Conservation (phyloP, 768 basidiomycete genomes). For the Leccinum uliginosum region DNA sequence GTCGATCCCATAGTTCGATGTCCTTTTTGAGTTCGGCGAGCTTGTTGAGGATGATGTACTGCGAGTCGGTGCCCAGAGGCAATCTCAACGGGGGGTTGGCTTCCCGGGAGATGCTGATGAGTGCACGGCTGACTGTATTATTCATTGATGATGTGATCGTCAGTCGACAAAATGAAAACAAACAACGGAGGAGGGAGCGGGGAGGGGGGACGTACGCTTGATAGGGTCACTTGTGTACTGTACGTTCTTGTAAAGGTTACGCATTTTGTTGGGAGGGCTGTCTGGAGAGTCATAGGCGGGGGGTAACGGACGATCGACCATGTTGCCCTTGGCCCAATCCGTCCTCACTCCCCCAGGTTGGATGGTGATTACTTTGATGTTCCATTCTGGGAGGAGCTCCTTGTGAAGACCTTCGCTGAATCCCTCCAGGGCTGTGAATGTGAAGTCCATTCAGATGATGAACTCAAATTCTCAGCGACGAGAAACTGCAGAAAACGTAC, state of each 20-base stretch:
- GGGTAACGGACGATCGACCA: slow-evolving; percentile 14
- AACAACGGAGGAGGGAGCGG: background rate
- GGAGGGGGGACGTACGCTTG: slow-evolving; percentile 7
- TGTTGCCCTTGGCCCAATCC: slow-evolving; percentile 17
- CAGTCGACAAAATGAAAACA: background rate
- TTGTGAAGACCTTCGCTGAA: slow-evolving; percentile 22
- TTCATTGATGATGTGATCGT: background rate
- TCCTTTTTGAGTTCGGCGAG: slow-evolving; percentile 16
- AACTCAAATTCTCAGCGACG: too few relatives aligned
- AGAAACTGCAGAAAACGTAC: background rate
- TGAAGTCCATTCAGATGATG: background rate
- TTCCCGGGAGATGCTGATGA: slow-evolving; percentile 16
- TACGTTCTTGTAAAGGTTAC: slow-evolving; percentile 1
- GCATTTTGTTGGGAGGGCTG: slow-evolving; percentile 14
- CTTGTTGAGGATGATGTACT: slow-evolving; percentile 14
- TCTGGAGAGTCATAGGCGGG: slow-evolving; percentile 14
- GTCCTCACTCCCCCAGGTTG: slow-evolving; percentile 22
- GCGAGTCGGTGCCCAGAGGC: slow-evolving; percentile 19
- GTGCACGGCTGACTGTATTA: slow-evolving; percentile 19
- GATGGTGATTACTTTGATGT: slow-evolving; percentile 22
- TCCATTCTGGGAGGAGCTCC: slow-evolving; percentile 24
- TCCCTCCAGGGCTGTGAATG: slow-evolving; percentile 24
- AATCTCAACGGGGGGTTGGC: slow-evolving; percentile 19
- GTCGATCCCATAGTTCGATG: slow-evolving; percentile 8
- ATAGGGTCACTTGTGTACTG: background rate